These are phyloP conservation scores for Quercus berberidifolia DNA, from an alignment of 306 rosid genomes.

Conservation along the genomic window DNA sequence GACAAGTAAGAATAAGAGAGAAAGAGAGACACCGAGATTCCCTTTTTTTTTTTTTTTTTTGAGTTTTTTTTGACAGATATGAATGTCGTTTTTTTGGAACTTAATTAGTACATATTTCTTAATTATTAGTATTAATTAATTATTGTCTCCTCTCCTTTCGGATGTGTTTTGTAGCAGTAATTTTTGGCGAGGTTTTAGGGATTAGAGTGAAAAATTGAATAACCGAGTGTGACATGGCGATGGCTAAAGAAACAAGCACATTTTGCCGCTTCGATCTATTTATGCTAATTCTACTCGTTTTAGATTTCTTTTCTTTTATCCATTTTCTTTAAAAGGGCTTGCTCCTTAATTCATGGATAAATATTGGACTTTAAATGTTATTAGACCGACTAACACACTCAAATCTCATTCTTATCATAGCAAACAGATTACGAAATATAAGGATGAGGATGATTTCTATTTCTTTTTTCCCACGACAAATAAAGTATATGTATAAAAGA, in stretches of 20 bases:
- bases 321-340: neutral
- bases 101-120: neutral
- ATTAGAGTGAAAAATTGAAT: neutral
- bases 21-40: neutral
- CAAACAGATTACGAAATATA: no score
- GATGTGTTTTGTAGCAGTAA: neutral
- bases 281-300: neutral
- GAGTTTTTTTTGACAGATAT: no score
- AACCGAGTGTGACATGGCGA: neutral
- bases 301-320: neutral
- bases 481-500: no score
- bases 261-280: neutral
- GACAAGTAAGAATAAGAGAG: neutral
- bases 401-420: no score
- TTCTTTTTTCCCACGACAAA: no score
- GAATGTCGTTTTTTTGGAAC: slow-evolving; percentile 13
- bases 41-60: neutral
- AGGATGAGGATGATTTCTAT: no score
- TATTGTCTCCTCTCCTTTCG: neutral
- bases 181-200: slow-evolving; percentile 17
- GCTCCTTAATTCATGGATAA: neutral
- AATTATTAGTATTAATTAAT: no score
- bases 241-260: neutral
- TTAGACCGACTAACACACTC: no score
- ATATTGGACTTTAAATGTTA: neutral